A percentile compares a stretch with the other conserved stretches of the same genome.
Evolutionary conservation across 2,329 filamentous ascomycete genomes (phyloP).

Genomic region (Sclerotiophoma versabilis): DNA sequence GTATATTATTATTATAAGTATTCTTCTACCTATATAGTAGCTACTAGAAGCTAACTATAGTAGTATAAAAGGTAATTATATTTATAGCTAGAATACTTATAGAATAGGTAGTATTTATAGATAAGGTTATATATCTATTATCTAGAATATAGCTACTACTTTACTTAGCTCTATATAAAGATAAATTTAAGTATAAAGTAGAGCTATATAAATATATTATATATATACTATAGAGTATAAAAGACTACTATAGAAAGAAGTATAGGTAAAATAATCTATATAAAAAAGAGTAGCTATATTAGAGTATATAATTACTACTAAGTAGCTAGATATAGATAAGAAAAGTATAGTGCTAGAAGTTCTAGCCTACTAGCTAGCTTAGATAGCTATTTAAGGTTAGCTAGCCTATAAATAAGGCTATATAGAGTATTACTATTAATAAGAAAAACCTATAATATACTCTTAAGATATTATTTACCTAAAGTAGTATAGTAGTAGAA

Average conservation of each 20-base stretch:
- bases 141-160: background rate
- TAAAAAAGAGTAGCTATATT: background rate
- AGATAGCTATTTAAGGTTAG: background rate
- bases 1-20: background rate
- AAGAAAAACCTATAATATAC: background rate
- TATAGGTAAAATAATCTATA: background rate
- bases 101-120: background rate
- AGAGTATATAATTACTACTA: background rate
- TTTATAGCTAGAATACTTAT: background rate
- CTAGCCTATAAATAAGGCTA: background rate
- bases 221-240: background rate
- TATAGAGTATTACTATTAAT: background rate
- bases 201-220: background rate
- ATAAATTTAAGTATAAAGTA: constrained; percentile 3
- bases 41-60: background rate
- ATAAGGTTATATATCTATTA: background rate
- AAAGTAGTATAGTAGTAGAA: background rate
- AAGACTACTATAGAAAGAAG: background rate
- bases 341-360: background rate
- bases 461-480: background rate
- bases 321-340: background rate
- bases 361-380: background rate
- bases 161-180: background rate
- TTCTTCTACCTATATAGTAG: background rate
- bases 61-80: background rate